Evolutionary conservation across 306 rosid genomes (phyloP).

Genomic region (Senna tora): DNA sequence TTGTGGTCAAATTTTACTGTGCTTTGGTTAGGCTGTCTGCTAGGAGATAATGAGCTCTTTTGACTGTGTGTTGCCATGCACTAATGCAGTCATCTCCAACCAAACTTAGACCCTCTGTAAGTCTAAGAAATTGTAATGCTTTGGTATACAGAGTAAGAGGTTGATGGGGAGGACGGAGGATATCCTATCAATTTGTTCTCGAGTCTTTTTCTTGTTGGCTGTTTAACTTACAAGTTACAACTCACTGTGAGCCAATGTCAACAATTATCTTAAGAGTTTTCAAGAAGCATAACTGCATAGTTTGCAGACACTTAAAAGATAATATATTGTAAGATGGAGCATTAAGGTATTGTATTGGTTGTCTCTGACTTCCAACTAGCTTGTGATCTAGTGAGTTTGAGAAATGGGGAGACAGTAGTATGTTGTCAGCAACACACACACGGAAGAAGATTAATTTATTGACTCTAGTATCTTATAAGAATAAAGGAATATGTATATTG

Average conservation of each 20-base stretch:
- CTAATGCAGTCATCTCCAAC: neutral
- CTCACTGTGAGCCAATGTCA: neutral
- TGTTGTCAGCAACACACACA: neutral
- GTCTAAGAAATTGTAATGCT: slow-evolving; percentile 10
- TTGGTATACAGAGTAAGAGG: neutral
- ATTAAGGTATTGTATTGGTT: neutral
- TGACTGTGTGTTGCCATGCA: neutral
- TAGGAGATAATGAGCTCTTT: slow-evolving; percentile 16
- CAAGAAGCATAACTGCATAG: neutral
- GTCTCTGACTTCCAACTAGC: neutral
- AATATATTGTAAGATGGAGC: neutral
- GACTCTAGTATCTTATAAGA: slow-evolving; percentile 2
- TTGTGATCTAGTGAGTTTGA: neutral
- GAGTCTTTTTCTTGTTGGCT: neutral
- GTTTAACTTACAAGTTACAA: neutral
- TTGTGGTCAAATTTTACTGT: slow-evolving; percentile 13
- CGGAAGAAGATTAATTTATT: neutral
- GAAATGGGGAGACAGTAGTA: neutral
- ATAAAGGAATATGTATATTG: slow-evolving; percentile 7
- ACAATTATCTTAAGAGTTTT: neutral
- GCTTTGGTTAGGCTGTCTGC: slow-evolving; percentile 1
- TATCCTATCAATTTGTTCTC: neutral
- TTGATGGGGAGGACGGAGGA: slow-evolving; percentile 1
- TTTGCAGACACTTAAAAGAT: neutral
- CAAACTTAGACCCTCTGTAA: slow-evolving; percentile 2